Base-by-base conservation (phyloP, 2,329 filamentous ascomycete genomes). In the Paecilomyces sp. region DNA sequence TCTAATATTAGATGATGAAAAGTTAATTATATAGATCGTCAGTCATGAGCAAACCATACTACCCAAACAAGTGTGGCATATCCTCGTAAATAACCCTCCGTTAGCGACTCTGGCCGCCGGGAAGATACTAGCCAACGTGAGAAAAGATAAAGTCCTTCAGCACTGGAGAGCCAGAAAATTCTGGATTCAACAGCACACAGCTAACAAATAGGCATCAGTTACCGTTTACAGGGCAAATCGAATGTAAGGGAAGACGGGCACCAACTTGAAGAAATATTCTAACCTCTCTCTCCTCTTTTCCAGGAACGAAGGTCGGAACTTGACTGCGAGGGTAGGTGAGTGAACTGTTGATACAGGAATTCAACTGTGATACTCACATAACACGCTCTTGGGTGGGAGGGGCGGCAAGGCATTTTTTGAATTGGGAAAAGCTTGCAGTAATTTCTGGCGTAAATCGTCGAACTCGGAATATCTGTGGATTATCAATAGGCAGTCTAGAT, bases 181-280 rank as follows among this genome's bases (percentile, higher is more conserved):
- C 92, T 0, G 93, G 93, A 73, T 97, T 97, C 31, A 97, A 78
- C 65, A 97, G 77, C 62, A 97, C 88, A 77, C 92, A 97, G 71
- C 91, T 96, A 70, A 8, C 33, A 53, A 60, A 64, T 58, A 60
- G 41, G 55, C 53, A 22, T 47, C 11, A 57, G 50, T 50, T 50
- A 15, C 31, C 13, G 51, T 11, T 33, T 9, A 11, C 31, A 12
- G 31, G 31, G 31, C 6, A 11, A 33, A 12, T 33, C 6, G 9
- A 12, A 11, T 12, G 11, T 25, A 56, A 56, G 55, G 15, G 28
- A 18, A 1, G 31, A 25, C 36, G 22, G 59, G 30, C 18, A 80
- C 89, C 62, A 78, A 96, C 92, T 96, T 96, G 58, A 99, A 79
- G 72, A 97, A 99, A 72, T 97, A 96, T 71, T 91, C 88, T 61